Evolutionary conservation across 495 filamentous ascomycete genomes (phyloP).

Genomic region (Aspergillus panamensis): DNA sequence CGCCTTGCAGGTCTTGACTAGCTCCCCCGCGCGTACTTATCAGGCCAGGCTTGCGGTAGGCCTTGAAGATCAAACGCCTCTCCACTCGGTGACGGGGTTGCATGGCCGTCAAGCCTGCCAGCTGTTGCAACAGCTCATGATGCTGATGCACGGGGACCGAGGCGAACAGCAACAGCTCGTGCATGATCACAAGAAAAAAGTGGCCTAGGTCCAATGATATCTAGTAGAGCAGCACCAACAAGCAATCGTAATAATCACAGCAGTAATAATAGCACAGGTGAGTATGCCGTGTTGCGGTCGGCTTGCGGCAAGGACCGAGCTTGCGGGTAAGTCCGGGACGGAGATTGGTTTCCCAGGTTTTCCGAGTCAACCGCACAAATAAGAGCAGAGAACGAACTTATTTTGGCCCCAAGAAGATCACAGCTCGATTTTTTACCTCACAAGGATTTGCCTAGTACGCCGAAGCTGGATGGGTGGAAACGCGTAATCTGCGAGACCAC

Average conservation of each 20-base stretch:
- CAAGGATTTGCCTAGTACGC: background rate
- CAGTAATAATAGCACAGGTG: constrained; percentile 20
- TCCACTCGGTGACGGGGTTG: constrained; percentile 57
- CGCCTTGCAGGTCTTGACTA: constrained; percentile 42
- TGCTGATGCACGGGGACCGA: constrained; percentile 46
- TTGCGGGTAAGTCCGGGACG: constrained; percentile 30
- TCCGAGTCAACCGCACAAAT: constrained; percentile 11
- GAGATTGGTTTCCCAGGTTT: constrained; percentile 17
- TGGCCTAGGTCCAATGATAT: constrained; percentile 2
- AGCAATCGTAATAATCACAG: background rate
- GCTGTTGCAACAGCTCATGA: constrained; percentile 61
- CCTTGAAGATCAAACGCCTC: constrained; percentile 65
- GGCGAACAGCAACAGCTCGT: constrained; percentile 48
- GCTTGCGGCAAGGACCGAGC: constrained; percentile 4
- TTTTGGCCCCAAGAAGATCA: background rate
- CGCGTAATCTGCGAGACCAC: background rate
- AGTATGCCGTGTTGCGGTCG: constrained; percentile 7
- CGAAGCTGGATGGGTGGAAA: background rate
- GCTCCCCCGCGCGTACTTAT: constrained; percentile 38
- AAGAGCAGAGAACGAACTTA: background rate
- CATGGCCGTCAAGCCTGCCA: constrained; percentile 65
- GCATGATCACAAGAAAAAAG: constrained; percentile 34
- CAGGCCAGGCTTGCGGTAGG: constrained; percentile 45
- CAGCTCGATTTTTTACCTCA: background rate
- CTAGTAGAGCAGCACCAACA: constrained; percentile 3